A percentile compares a stretch with the other conserved stretches of the same genome.
phyloP scores from a whole-genome alignment of 139 green algal species.

The Coelastrella sp. region DNA sequence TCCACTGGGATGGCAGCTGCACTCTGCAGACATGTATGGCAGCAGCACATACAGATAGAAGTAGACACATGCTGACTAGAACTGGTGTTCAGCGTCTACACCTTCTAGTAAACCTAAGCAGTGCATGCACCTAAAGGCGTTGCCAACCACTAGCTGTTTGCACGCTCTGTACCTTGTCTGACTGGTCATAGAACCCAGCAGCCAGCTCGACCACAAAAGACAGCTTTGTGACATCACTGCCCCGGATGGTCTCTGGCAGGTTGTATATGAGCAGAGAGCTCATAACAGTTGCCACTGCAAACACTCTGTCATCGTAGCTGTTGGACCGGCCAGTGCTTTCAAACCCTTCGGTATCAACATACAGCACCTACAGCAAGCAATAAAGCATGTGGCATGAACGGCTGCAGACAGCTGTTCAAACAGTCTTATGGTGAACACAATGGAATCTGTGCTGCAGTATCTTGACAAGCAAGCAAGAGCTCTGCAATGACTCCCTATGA shows the following conservation, averaged over 20 bases:
- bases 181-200: slow-evolving; percentile 64
- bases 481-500: too few relatives aligned
- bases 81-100: too few relatives aligned
- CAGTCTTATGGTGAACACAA: too few relatives aligned
- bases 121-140: neutral
- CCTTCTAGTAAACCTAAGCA: neutral
- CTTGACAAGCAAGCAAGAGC: too few relatives aligned
- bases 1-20: slow-evolving; percentile 51
- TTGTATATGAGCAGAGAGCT: slow-evolving; percentile 90
- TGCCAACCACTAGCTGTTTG: neutral
- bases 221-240: slow-evolving; percentile 90
- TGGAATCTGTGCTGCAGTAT: too few relatives aligned
- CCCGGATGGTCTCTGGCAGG: slow-evolving; percentile 88
- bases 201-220: slow-evolving; percentile 94
- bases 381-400: too few relatives aligned
- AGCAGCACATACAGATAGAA: neutral
- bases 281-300: slow-evolving; percentile 89
- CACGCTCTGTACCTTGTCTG: slow-evolving; percentile 14
- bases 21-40: neutral
- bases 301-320: slow-evolving; percentile 96
- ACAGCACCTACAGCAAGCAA: slow-evolving; percentile 65
- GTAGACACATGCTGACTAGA: neutral
- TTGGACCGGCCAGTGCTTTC: slow-evolving; percentile 90
- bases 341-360: slow-evolving; percentile 96
- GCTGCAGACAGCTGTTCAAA: too few relatives aligned